Percentiles rank a stretch among this genome's conserved stretches.
Conservation (phyloP, 2,329 filamentous ascomycete species). For the Neodidymelliopsis sp. region DNA sequence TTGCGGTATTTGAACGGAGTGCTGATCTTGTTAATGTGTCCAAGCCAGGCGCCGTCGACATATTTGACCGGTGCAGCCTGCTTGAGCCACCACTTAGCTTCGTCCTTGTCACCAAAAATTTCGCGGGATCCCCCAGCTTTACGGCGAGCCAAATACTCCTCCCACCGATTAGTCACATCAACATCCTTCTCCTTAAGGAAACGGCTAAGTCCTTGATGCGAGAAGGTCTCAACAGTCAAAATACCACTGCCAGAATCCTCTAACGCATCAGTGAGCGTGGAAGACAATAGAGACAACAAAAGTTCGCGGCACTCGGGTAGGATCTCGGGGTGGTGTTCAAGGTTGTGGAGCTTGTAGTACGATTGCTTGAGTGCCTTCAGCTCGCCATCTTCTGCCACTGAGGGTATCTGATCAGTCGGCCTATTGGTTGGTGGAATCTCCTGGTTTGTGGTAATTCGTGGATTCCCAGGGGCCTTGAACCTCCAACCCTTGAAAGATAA, state of each 20-base stretch:
- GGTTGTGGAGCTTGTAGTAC: conserved; percentile 53
- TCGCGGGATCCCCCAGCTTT: conserved; percentile 46
- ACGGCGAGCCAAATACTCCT: conserved; percentile 47
- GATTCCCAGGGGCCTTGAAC: not conserved
- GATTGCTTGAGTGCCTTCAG: conserved; percentile 40
- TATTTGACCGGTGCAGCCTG: conserved; percentile 55
- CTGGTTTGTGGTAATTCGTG: not conserved
- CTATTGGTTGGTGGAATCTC: conserved; percentile 2
- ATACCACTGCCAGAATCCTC: conserved; percentile 32
- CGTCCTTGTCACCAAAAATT: conserved; percentile 45
- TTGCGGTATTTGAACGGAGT: conserved; percentile 52
- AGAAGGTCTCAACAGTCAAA: conserved; percentile 43
- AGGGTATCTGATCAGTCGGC: not conserved
- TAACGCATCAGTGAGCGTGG: conserved; percentile 38
- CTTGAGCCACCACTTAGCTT: conserved; percentile 53
- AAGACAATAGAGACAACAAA: conserved; percentile 48
- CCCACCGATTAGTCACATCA: conserved; percentile 42
- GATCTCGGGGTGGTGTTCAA: conserved; percentile 49
- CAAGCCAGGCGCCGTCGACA: conserved; percentile 60
- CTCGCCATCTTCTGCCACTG: conserved; percentile 2
- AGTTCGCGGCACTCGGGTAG: conserved; percentile 43
- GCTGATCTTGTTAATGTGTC: conserved; percentile 54
- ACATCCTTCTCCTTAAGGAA: conserved; percentile 47
- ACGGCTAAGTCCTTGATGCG: conserved; percentile 22
- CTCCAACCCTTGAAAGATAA: conserved; percentile 15